These are phyloP conservation scores for Onygenales sp. DNA, from an alignment of 2,329 filamentous ascomycete species.

Conservation along the genomic window DNA sequence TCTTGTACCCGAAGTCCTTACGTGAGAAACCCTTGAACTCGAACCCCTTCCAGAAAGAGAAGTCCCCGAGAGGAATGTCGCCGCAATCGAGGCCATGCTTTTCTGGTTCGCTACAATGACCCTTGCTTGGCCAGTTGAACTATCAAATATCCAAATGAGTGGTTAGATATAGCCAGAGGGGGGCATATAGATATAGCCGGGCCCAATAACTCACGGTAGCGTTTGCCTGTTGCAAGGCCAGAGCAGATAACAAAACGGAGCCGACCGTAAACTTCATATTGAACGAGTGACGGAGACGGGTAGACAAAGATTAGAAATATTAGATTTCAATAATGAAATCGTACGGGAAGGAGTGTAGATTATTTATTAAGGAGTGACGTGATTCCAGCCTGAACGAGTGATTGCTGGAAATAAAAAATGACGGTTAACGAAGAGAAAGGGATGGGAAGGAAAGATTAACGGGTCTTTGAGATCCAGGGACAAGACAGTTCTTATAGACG, in stretches of 20 bases:
- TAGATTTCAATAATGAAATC: background rate
- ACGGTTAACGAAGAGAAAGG: background rate
- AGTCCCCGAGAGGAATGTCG: conserved; percentile 50
- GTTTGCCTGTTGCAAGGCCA: conserved; percentile 17
- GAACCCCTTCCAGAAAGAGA: conserved; percentile 62
- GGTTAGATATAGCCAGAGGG: background rate
- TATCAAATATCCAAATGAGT: conserved; percentile 41
- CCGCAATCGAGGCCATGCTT: conserved; percentile 62
- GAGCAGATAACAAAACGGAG: conserved; percentile 11
- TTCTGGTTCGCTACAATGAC: conserved; percentile 61
- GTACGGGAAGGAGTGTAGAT: background rate
- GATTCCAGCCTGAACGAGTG: background rate
- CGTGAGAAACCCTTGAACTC: conserved; percentile 65
- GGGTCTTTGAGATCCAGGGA: background rate
- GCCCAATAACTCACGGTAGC: conserved; percentile 14
- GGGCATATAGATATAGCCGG: background rate
- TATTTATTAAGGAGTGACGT: background rate
- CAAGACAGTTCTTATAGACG: background rate
- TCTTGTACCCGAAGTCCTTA: conserved; percentile 43
- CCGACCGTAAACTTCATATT: conserved; percentile 15
- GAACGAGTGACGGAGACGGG: background rate
- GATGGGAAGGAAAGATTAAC: background rate
- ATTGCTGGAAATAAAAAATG: background rate
- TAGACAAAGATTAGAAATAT: background rate
- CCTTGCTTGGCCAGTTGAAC: conserved; percentile 62